These are phyloP conservation scores for Ogataea degrootiae DNA, from an alignment of 805 yeast genomes.

Conservation along the genomic window DNA sequence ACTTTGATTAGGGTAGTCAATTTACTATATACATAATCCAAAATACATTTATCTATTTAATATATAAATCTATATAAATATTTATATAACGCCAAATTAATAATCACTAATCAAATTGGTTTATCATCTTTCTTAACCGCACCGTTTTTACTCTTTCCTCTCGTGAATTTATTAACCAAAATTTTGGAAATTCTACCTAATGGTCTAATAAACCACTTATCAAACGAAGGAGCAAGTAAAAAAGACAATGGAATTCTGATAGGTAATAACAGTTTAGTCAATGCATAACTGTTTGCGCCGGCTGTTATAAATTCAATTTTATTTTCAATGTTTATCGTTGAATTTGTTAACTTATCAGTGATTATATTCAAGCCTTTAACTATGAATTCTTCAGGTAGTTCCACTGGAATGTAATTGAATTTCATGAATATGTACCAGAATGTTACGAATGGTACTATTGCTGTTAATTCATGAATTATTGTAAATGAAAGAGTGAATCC, in stretches of 20 bases:
- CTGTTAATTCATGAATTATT: conserved; percentile 49
- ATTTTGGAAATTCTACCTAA: conserved; percentile 19
- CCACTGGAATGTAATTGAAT: conserved; percentile 37
- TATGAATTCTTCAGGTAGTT: conserved; percentile 45
- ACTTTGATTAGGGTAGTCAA: too few relatives aligned
- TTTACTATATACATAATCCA: too few relatives aligned
- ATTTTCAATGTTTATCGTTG: conserved; percentile 22
- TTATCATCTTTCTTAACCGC: too few relatives aligned
- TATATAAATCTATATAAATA: too few relatives aligned
- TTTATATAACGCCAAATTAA: too few relatives aligned
- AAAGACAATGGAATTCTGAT: conserved; percentile 28
- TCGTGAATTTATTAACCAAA: conserved; percentile 8
- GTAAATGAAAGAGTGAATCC: conserved; percentile 42
- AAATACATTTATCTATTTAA: too few relatives aligned
- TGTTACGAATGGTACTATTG: conserved; percentile 47
- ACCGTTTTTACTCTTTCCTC: conserved; percentile 7
- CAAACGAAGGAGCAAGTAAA: conserved; percentile 32
- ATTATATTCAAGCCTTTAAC: conserved; percentile 44
- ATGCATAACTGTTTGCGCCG: conserved; percentile 34
- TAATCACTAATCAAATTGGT: too few relatives aligned
- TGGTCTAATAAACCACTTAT: conserved; percentile 29
- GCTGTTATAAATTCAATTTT: conserved; percentile 27
- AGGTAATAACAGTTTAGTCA: conserved; percentile 27
- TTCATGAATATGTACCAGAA: conserved; percentile 48
- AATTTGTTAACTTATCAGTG: conserved; percentile 31